Conservation (phyloP, 805 yeast species). For the Ogataea saltuana region DNA sequence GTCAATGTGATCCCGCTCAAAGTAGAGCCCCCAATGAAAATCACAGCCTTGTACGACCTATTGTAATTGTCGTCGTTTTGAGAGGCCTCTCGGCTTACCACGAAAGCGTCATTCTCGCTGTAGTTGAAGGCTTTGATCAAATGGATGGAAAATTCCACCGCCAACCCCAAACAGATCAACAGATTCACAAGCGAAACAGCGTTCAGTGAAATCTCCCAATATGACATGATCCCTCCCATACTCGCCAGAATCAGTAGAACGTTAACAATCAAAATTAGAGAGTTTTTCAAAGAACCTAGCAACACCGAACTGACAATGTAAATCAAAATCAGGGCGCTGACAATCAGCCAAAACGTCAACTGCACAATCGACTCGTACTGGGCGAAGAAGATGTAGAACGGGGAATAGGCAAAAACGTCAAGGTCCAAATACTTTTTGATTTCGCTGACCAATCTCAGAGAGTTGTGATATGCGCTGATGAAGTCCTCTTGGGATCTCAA, state of each 20-base stretch:
- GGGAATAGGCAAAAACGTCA: slow-evolving; percentile 84
- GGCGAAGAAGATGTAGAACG: slow-evolving; percentile 89
- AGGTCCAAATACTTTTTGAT: slow-evolving; percentile 42
- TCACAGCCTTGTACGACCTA: slow-evolving; percentile 59
- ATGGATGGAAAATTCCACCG: slow-evolving; percentile 92
- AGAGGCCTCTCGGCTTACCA: slow-evolving; percentile 6
- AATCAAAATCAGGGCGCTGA: slow-evolving; percentile 51
- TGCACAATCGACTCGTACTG: slow-evolving; percentile 71
- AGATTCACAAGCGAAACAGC: slow-evolving; percentile 89
- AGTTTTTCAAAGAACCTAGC: slow-evolving; percentile 66
- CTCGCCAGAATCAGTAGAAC: slow-evolving; percentile 66
- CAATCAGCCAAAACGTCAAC: slow-evolving; percentile 57
- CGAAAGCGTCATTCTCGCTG: slow-evolving; percentile 13
- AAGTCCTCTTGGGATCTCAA: slow-evolving; percentile 81
- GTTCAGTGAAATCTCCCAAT: slow-evolving; percentile 75
- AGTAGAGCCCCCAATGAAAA: slow-evolving; percentile 85
- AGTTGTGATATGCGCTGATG: slow-evolving; percentile 73
- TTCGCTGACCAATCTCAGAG: slow-evolving; percentile 64
- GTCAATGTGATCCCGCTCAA: slow-evolving; percentile 89
- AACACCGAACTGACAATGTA: slow-evolving; percentile 54
- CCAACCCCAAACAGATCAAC: slow-evolving; percentile 88
- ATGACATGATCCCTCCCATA: slow-evolving; percentile 77
- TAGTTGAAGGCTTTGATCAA: slow-evolving; percentile 73
- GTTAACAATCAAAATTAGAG: slow-evolving; percentile 55
- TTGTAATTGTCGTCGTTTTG: slow-evolving; percentile 22